These are phyloP conservation scores for Sisymbrium irio DNA, from an alignment of 345 rosid genomes.

Conservation along the genomic window DNA sequence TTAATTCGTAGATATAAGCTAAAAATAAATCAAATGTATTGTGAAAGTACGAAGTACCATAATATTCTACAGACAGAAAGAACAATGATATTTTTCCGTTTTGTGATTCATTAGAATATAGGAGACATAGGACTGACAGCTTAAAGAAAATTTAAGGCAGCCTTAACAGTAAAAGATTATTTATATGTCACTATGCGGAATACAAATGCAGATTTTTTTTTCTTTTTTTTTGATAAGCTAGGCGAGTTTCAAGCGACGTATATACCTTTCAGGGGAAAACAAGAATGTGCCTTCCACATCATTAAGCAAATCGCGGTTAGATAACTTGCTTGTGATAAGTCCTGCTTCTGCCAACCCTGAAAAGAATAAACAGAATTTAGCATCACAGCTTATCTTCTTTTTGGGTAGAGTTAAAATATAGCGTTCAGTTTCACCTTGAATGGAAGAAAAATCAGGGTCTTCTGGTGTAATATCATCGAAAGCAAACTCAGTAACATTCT, in stretches of 20 bases:
- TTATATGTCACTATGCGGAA: background rate
- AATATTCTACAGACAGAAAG: background rate
- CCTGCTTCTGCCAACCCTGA: slow-evolving; percentile 99
- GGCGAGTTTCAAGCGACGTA: background rate
- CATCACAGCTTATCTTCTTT: background rate
- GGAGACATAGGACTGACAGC: background rate
- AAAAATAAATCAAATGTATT: background rate
- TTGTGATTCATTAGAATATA: background rate
- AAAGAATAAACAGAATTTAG: slow-evolving; percentile 34
- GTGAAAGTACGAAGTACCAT: slow-evolving; percentile 1
- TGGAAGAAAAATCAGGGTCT: slow-evolving; percentile 88
- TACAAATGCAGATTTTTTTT: background rate
- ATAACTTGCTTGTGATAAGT: slow-evolving; percentile 92
- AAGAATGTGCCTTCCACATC: slow-evolving; percentile 50
- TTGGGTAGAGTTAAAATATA: background rate
- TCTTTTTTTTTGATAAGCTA: background rate
- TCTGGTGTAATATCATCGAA: slow-evolving; percentile 82
- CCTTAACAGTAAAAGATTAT: background rate
- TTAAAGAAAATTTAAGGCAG: background rate
- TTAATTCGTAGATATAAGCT: background rate
- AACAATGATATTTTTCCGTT: background rate
- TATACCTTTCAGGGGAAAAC: slow-evolving; percentile 86
- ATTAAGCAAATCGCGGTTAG: slow-evolving; percentile 61
- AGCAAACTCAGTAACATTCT: slow-evolving; percentile 84
- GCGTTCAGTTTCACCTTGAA: slow-evolving; percentile 65